Conservation (phyloP, 2,329 filamentous ascomycete species). For the Phyllosticta citriasiana region DNA sequence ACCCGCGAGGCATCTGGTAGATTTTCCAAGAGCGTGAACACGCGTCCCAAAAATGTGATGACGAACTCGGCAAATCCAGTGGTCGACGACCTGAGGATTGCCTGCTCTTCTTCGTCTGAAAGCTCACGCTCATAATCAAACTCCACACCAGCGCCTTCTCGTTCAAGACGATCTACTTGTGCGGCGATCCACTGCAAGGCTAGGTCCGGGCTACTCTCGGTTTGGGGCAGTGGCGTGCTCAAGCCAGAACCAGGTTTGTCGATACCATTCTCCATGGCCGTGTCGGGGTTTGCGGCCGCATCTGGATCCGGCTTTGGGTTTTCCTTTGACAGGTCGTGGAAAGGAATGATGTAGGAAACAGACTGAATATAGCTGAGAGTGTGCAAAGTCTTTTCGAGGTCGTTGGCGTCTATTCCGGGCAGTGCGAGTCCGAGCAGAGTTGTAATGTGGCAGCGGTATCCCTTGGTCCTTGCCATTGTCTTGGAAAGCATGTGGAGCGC, state of each 20-base stretch:
- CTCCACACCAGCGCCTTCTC: slow-evolving; percentile 72
- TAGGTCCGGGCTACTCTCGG: slow-evolving; percentile 39
- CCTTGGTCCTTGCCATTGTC: slow-evolving; percentile 84
- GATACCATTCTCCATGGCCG: slow-evolving; percentile 2
- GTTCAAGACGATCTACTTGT: slow-evolving; percentile 89
- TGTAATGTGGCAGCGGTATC: slow-evolving; percentile 93
- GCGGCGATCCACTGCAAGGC: slow-evolving; percentile 90
- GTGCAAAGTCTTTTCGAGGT: slow-evolving; percentile 91
- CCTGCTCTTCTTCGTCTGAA: slow-evolving; percentile 74
- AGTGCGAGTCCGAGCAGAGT: slow-evolving; percentile 84
- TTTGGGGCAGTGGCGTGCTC: slow-evolving; percentile 23
- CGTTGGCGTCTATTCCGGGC: slow-evolving; percentile 94
- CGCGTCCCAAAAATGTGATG: slow-evolving; percentile 78
- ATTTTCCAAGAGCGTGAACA: slow-evolving; percentile 93
- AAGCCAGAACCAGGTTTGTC: slow-evolving; percentile 14
- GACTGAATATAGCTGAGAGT: slow-evolving; percentile 92
- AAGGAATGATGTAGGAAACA: slow-evolving; percentile 91
- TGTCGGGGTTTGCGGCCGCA: neutral
- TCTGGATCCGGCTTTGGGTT: slow-evolving; percentile 13
- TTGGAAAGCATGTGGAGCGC: slow-evolving; percentile 86
- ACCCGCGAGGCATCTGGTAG: slow-evolving; percentile 82
- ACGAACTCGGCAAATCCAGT: slow-evolving; percentile 91
- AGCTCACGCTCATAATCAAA: slow-evolving; percentile 78
- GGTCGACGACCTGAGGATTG: slow-evolving; percentile 85
- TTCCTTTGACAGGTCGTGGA: slow-evolving; percentile 66